These are phyloP conservation scores for Agrocybe pediades DNA, from an alignment of 768 basidiomycete genomes.

Conservation along the genomic window DNA sequence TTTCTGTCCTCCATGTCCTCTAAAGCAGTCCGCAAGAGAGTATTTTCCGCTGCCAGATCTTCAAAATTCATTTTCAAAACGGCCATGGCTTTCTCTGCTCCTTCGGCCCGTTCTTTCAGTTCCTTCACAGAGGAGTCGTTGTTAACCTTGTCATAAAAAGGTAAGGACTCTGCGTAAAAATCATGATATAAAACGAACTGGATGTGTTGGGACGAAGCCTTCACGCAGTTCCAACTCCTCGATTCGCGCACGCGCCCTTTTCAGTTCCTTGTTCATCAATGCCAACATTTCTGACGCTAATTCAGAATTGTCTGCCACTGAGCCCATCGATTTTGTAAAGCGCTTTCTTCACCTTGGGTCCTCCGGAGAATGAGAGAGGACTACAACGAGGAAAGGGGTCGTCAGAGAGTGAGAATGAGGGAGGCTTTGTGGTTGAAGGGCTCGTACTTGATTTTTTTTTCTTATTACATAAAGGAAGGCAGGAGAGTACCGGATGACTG, in stretches of 20 bases:
- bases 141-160: neutral
- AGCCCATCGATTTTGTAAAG: conserved; percentile 3
- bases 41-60: conserved; percentile 3
- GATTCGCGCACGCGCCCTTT: conserved; percentile 5
- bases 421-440: too few relatives aligned
- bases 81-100: neutral
- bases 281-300: conserved; percentile 14
- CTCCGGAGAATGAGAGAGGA: too few relatives aligned
- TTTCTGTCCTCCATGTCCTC: conserved; percentile 8
- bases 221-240: conserved; percentile 5
- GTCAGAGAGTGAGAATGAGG: too few relatives aligned
- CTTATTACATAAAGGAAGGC: too few relatives aligned
- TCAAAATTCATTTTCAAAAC: neutral
- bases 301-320: conserved; percentile 10
- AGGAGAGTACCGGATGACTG: too few relatives aligned
- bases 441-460: too few relatives aligned
- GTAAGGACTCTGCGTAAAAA: neutral
- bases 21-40: neutral
- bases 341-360: too few relatives aligned
- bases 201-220: neutral
- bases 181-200: neutral
- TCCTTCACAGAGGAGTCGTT: neutral
- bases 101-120: conserved; percentile 4
- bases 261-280: conserved; percentile 13
- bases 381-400: too few relatives aligned